A percentile compares a stretch with the other conserved stretches of the same genome.
Evolutionary conservation across 1,284 basidiomycete species (phyloP).

Genomic region (Moniliella sp.): DNA sequence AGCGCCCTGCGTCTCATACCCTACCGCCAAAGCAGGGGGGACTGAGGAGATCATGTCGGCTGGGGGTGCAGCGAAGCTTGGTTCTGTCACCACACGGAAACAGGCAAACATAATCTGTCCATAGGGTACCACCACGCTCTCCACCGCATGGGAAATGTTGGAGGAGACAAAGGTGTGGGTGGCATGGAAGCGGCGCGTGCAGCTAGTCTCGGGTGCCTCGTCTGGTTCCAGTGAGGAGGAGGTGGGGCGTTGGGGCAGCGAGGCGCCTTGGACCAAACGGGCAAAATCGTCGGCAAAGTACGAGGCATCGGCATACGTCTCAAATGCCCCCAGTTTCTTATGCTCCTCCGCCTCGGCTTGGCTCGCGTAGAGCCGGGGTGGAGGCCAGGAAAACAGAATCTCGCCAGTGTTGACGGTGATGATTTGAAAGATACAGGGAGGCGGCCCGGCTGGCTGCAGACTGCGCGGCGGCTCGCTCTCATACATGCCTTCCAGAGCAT

Average conservation of each 20-base stretch:
- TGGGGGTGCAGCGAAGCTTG: background rate
- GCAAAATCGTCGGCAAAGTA: slow-evolving; percentile 63
- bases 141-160: slow-evolving; percentile 45
- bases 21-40: background rate
- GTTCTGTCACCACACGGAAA: slow-evolving; percentile 29
- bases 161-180: slow-evolving; percentile 48
- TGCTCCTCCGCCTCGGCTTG: slow-evolving; percentile 3
- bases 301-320: slow-evolving; percentile 38
- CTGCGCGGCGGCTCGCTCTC: background rate
- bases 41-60: background rate
- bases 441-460: slow-evolving; percentile 9
- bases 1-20: background rate
- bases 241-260: slow-evolving; percentile 35
- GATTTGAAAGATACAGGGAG: slow-evolving; percentile 55
- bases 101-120: slow-evolving; percentile 43
- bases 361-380: slow-evolving; percentile 28
- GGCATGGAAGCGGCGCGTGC: slow-evolving; percentile 70
- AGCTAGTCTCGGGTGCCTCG: slow-evolving; percentile 46
- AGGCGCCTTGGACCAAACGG: slow-evolving; percentile 54
- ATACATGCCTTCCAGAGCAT: slow-evolving; percentile 9
- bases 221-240: slow-evolving; percentile 42
- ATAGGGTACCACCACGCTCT: slow-evolving; percentile 80
- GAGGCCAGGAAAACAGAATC: slow-evolving; percentile 67
- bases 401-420: slow-evolving; percentile 42
- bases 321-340: slow-evolving; percentile 5